Percentiles rank a stretch among this genome's conserved stretches.
Conservation (phyloP, 2,329 filamentous ascomycete species). For the Nemania abortiva region DNA sequence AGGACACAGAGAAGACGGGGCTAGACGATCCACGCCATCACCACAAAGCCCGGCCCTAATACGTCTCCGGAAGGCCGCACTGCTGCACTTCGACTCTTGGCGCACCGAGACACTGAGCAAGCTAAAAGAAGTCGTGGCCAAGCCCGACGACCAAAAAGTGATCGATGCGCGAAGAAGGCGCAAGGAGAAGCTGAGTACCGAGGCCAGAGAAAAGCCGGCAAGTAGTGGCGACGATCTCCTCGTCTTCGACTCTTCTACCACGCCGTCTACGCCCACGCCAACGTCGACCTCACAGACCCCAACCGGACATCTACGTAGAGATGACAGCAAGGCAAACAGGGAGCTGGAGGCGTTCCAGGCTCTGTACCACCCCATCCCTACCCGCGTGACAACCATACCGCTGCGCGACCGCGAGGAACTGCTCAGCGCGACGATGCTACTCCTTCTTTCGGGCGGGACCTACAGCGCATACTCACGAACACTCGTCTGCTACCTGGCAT, state of each 20-base stretch:
- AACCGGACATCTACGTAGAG: not conserved
- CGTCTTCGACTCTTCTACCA: constrained; percentile 51
- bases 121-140: constrained; percentile 74
- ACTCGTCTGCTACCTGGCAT: constrained; percentile 75
- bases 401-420: constrained; percentile 71
- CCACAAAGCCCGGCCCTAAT: constrained; percentile 49
- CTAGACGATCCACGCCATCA: constrained; percentile 14
- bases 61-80: constrained; percentile 63
- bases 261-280: not conserved
- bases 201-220: constrained; percentile 52
- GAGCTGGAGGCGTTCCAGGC: constrained; percentile 59
- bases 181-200: constrained; percentile 57
- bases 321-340: not conserved
- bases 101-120: constrained; percentile 75
- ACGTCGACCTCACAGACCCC: not conserved
- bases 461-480: constrained; percentile 81
- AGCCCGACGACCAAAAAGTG: constrained; percentile 62
- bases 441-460: constrained; percentile 77
- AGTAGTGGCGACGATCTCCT: constrained; percentile 58
- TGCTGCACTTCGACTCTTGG: constrained; percentile 84
- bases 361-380: constrained; percentile 66
- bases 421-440: constrained; percentile 76
- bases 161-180: constrained; percentile 61
- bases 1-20: not conserved
- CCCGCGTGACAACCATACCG: constrained; percentile 67